Base-by-base conservation (phyloP, 306 rosid genomes). In the Purshia tridentata region DNA sequence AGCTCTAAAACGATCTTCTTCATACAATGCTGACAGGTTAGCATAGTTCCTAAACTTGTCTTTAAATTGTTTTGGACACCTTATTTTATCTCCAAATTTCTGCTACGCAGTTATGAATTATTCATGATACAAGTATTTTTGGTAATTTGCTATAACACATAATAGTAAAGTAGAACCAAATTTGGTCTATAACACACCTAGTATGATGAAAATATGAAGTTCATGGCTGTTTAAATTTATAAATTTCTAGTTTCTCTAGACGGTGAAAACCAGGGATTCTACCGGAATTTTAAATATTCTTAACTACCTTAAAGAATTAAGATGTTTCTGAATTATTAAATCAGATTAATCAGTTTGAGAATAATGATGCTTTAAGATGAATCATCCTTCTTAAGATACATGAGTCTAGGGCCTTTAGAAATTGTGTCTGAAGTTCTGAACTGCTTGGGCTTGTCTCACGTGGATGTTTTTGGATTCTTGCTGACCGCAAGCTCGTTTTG, bases 21-120 rank as follows among this genome's bases (percentile, higher is more conserved):
- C 98, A 48, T 91, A 59, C 85, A 84, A 85, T 67, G 87, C 93
- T 64, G 93, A 88, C 84, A 91, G 97, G 98, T 93, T 78, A 72
- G 82, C 78, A 70, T 76, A 69, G 54, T 64, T 55, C 75, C 23
- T 56, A 16, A 61, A 37, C 70, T 70, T 46, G 5, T 76, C 65
- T 65, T 64, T 74, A 35, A 47, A 46, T n/a, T 76, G 60, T 83
- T 60, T 44, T 66, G n/a, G 51, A 52, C 65, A 52, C 22, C 2
- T 9, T 75, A 40, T 60, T 73, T 60, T 9, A 49, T 70, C 59
- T 59, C 4, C 37, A 19, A 29, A 6, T 52, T 50, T 60, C 53
- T 20, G n/a, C 37, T 42, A 13, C 39, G 9, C 39, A 56, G 42
- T 10, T 42, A 48, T 52, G 48, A 16, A 72, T 54, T 19, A n/a